Base-by-base conservation (phyloP, 768 basidiomycete genomes). In the Hygrophorus pudorinus region DNA sequence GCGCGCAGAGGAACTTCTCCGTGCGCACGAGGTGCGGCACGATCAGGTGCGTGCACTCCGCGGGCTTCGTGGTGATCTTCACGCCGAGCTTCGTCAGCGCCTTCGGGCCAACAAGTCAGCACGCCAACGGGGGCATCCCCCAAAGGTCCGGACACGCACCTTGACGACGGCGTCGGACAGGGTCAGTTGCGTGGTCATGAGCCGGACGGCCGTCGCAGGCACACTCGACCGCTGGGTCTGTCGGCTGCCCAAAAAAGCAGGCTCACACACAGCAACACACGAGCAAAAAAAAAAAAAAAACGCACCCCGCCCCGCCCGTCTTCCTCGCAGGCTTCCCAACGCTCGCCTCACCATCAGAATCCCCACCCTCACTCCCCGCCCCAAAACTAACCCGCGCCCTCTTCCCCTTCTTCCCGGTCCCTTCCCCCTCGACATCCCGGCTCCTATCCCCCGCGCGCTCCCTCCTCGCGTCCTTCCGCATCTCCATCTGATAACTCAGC, bases 1-100 rank as follows among this genome's bases (percentile, higher is more conserved):
- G 65, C 0, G 86, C 87, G 52, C 79, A 79, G 0, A 96, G 67
- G 56, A 94, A 85, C 59, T 94, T 96, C 56, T 91, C 85, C 1
- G 92, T 94, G 4, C 91, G 75, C 4, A 81, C 77, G 18, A 93
- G 66, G 20, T 68, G 66, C 28, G 72, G 74, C 8, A 78, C 75
- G 38, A 94, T 60, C 10, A 96, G 70, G 61, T 93, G 87, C 0
- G 89, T 94, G 53, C 83, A 88, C 43, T 88, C 79, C 1, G 59
- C 55, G 0, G 82, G 68, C 28, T 76, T 72, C 1, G 71, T 68
- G 6, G 78, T 77, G 46, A 79, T 65, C 50, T 73, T 78, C 6
- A 75, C 80, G 0, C 89, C 90, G 0, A 92, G 59, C 53, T 75
- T 78, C 1, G 58, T 61, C 29, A 93, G 59, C 3, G 61, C 62